A percentile compares a stretch with the other conserved stretches of the same genome.
Conservation (phyloP, 169 alveolate species). For the Cryptosporidium tyzzeri region DNA sequence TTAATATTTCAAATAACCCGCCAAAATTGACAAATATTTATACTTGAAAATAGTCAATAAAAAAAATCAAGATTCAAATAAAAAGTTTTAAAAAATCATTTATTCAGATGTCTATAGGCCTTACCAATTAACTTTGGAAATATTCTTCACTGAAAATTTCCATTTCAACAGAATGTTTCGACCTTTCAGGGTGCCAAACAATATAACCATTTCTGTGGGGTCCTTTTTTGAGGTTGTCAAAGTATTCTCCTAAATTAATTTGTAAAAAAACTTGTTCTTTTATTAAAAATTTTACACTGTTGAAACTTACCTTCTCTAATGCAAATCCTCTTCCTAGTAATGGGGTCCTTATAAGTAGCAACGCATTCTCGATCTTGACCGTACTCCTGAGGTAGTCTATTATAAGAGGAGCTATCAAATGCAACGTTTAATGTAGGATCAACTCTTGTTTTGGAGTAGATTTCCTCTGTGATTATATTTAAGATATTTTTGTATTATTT, state of each 20-base stretch:
- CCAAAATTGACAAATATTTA: neutral
- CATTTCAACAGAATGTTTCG: constrained; percentile 60
- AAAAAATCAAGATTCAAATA: neutral
- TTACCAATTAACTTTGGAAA: constrained; percentile 38
- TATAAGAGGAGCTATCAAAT: constrained; percentile 46
- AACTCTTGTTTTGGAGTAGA: constrained; percentile 31
- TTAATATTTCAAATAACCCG: neutral
- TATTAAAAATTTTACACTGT: neutral
- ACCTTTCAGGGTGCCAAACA: constrained; percentile 59
- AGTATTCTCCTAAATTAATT: constrained; percentile 28
- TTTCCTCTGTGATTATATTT: constrained; percentile 12
- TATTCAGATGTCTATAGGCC: no score
- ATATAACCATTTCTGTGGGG: constrained; percentile 56
- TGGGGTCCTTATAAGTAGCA: constrained; percentile 64
- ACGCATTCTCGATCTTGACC: constrained; percentile 68
- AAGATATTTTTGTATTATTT: neutral
- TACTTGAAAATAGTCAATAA: neutral
- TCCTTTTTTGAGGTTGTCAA: constrained; percentile 47
- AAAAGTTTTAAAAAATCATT: no score
- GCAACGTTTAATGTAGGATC: constrained; percentile 63
- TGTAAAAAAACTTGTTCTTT: neutral
- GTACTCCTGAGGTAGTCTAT: constrained; percentile 35
- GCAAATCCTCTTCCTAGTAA: constrained; percentile 38
- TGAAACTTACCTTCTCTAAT: constrained; percentile 39
- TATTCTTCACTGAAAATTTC: constrained; percentile 44